Conservation (phyloP, 2,329 filamentous ascomycete species). For the Exophiala spinifera region DNA sequence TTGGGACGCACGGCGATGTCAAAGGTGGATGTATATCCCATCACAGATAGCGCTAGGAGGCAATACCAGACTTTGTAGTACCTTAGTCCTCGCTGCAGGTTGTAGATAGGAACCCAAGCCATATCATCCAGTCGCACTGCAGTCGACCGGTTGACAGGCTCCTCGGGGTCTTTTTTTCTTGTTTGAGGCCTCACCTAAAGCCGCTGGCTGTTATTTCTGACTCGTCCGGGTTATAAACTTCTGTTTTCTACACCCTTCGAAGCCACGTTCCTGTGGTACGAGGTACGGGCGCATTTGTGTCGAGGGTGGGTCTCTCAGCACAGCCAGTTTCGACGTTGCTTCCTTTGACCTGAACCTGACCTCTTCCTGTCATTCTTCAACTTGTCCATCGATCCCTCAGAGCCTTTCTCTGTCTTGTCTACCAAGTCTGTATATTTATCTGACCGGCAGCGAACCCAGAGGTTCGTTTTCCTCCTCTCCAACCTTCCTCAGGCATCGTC, state of each 20-base stretch:
- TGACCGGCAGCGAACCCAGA: constrained; percentile 31
- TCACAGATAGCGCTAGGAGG: constrained; percentile 20
- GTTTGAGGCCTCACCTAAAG: background rate
- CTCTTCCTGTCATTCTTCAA: constrained; percentile 15
- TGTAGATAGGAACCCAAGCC: constrained; percentile 6
- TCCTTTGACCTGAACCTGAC: constrained; percentile 19
- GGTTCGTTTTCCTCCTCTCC: background rate
- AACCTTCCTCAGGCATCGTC: constrained; percentile 18
- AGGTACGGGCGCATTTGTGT: constrained; percentile 13
- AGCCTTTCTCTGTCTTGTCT: background rate
- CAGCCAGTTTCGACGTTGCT: constrained; percentile 9
- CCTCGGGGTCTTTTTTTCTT: background rate
- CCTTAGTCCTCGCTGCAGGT: constrained; percentile 2
- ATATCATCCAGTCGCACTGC: constrained; percentile 5
- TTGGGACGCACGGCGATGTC: constrained; percentile 8
- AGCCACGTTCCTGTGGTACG: constrained; percentile 27
- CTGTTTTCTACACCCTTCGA: constrained; percentile 15
- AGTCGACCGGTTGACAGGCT: constrained; percentile 1
- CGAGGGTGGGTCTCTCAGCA: constrained; percentile 18
- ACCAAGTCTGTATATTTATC: constrained; percentile 31
- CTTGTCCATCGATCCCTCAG: constrained; percentile 4
- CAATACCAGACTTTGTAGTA: constrained; percentile 6
- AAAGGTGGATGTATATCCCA: constrained; percentile 11
- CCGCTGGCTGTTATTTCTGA: background rate
- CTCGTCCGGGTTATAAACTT: constrained; percentile 12